phyloP scores from a whole-genome alignment of 2,329 filamentous ascomycete genomes.

The Colletotrichum acutatum region DNA sequence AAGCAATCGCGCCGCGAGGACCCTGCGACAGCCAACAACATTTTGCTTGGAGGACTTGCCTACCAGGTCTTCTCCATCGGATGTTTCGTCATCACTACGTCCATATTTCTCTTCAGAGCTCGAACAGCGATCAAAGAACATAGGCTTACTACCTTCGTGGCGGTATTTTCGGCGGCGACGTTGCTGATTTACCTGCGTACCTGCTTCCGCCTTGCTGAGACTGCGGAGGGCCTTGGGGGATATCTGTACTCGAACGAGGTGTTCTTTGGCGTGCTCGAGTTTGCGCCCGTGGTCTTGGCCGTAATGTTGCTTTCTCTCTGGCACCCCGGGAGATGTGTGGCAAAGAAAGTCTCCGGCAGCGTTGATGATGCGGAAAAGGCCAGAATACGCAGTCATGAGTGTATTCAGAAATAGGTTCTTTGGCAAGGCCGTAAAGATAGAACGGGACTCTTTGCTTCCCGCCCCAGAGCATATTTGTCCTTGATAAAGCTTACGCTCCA shows the following conservation, averaged over 20 bases:
- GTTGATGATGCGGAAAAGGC: neutral
- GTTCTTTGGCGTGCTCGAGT: conserved; percentile 65
- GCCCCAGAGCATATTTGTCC: too few relatives aligned
- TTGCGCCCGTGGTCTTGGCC: conserved; percentile 62
- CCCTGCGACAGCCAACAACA: conserved; percentile 63
- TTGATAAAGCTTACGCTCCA: neutral
- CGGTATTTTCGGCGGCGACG: conserved; percentile 55
- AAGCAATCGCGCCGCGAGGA: conserved; percentile 59
- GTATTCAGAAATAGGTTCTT: neutral
- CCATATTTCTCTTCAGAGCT: conserved; percentile 53
- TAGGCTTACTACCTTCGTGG: conserved; percentile 51
- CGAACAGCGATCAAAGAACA: conserved; percentile 41
- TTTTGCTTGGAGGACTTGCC: conserved; percentile 64
- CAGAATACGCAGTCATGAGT: conserved; percentile 1
- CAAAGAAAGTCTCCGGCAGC: conserved; percentile 2
- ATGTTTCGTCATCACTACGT: conserved; percentile 57
- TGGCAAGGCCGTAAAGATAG: neutral
- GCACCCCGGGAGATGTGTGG: conserved; percentile 54
- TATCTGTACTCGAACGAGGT: conserved; percentile 60
- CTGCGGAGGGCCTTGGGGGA: conserved; percentile 58
- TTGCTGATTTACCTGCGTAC: conserved; percentile 63
- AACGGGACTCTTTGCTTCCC: neutral
- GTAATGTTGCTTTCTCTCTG: conserved; percentile 56
- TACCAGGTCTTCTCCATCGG: conserved; percentile 65
- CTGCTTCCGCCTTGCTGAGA: conserved; percentile 65